A percentile compares a stretch with the other conserved stretches of the same genome.
These are phyloP conservation scores for Haberlea rhodopensis DNA, from an alignment of 257 asterid species.

Conservation along the genomic window DNA sequence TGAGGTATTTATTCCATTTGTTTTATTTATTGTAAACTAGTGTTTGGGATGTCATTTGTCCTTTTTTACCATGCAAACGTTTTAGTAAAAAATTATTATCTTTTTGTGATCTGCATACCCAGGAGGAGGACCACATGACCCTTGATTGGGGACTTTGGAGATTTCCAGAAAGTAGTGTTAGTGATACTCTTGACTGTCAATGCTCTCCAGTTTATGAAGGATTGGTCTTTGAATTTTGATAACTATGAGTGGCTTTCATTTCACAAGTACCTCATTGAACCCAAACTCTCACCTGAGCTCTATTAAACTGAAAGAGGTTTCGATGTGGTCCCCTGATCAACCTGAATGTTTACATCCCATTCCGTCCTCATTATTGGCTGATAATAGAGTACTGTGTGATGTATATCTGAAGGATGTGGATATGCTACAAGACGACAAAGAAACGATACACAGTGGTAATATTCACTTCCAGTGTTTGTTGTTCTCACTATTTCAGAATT, in stretches of 20 bases:
- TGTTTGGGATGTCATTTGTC: slow-evolving; percentile 4
- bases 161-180: slow-evolving; percentile 48
- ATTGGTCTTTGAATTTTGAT: slow-evolving; percentile 60
- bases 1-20: slow-evolving; percentile 49
- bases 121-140: slow-evolving; percentile 51
- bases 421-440: slow-evolving; percentile 30
- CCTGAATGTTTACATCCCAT: slow-evolving; percentile 18
- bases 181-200: slow-evolving; percentile 37
- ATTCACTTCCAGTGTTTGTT: slow-evolving; percentile 23
- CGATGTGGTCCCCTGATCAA: slow-evolving; percentile 23
- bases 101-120: slow-evolving; percentile 30
- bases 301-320: slow-evolving; percentile 32
- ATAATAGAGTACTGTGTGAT: slow-evolving; percentile 21
- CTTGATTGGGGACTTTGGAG: slow-evolving; percentile 76
- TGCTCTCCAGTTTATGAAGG: slow-evolving; percentile 47
- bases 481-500: slow-evolving; percentile 11
- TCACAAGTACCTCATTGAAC: slow-evolving; percentile 32
- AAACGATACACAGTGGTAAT: slow-evolving; percentile 35
- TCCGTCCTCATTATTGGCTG: slow-evolving; percentile 31
- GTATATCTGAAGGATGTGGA: slow-evolving; percentile 28
- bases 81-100: slow-evolving; percentile 14
- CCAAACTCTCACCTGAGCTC: slow-evolving; percentile 32
- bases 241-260: slow-evolving; percentile 34
- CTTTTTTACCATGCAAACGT: slow-evolving; percentile 5
- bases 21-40: slow-evolving; percentile 21